Evolutionary conservation across 345 rosid genomes (phyloP).

Genomic region (Triadica sebifera): DNA sequence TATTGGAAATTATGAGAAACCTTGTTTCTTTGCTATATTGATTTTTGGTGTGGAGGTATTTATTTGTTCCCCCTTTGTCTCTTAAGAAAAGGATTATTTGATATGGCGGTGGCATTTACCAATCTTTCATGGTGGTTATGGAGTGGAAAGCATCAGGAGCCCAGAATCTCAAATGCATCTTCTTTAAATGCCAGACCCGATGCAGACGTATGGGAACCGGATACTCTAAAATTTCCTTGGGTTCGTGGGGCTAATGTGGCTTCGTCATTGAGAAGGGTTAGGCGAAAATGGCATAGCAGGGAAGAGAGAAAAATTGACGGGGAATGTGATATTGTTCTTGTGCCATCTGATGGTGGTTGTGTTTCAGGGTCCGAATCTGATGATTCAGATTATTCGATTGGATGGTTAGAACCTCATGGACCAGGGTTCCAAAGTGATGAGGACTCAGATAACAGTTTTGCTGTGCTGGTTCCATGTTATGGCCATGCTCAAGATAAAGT

Average conservation of each 20-base stretch:
- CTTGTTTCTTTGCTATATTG: not conserved
- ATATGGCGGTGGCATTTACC: conserved; percentile 59
- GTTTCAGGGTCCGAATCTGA: conserved; percentile 75
- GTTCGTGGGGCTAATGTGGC: conserved; percentile 33
- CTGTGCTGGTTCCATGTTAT: conserved; percentile 71
- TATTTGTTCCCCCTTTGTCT: not conserved
- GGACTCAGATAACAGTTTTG: conserved; percentile 61
- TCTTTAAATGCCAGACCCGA: conserved; percentile 36
- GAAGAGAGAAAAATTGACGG: conserved; percentile 64
- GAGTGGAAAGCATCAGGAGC: conserved; percentile 57
- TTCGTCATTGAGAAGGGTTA: conserved; percentile 55
- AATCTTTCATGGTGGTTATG: conserved; percentile 65
- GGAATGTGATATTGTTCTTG: conserved; percentile 70
- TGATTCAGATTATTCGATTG: conserved; percentile 69
- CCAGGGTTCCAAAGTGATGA: conserved; percentile 58
- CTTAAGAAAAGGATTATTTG: not conserved
- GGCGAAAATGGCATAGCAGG: conserved; percentile 64
- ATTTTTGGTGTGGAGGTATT: not conserved
- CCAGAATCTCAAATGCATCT: conserved; percentile 41
- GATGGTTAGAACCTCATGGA: conserved; percentile 84
- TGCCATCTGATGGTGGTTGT: conserved; percentile 74
- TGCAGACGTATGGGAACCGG: conserved; percentile 44
- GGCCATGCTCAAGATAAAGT: conserved; percentile 38
- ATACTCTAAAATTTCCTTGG: conserved; percentile 57
- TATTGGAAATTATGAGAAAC: not conserved